Conservation (phyloP, 169 alveolate species). For the Babesia bigemina region DNA sequence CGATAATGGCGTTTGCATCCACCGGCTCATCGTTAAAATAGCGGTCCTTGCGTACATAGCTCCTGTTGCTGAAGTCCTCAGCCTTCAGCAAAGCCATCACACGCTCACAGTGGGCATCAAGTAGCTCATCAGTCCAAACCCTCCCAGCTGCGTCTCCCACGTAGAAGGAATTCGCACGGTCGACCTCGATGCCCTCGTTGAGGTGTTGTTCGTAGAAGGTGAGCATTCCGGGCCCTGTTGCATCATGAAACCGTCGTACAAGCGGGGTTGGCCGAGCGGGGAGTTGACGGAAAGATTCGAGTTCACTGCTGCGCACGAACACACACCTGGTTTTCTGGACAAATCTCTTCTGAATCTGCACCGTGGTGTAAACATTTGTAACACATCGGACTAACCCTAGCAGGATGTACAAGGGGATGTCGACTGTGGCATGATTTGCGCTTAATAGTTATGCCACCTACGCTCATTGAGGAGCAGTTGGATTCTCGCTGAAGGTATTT, state of each 20-base stretch:
- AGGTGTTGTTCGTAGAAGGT: constrained; percentile 67
- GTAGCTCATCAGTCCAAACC: constrained; percentile 43
- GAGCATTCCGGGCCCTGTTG: constrained; percentile 72
- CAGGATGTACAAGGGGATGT: constrained; percentile 53
- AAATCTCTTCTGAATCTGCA: constrained; percentile 2
- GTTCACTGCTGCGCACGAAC: background rate
- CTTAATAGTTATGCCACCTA: constrained; percentile 37
- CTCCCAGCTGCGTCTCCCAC: constrained; percentile 83
- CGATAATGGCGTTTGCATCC: constrained; percentile 61
- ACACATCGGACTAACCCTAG: constrained; percentile 27
- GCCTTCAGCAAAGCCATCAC: constrained; percentile 62
- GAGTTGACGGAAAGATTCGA: background rate
- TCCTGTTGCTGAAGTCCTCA: constrained; percentile 25
- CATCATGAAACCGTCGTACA: background rate
- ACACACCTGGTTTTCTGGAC: constrained; percentile 16
- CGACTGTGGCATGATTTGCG: constrained; percentile 25
- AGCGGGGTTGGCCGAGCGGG: no score
- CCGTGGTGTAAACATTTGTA: background rate
- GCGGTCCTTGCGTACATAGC: constrained; percentile 4
- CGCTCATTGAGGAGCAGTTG: constrained; percentile 57
- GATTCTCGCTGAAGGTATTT: constrained; percentile 15
- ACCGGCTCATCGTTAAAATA: background rate
- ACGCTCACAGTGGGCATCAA: constrained; percentile 49
- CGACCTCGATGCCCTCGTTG: constrained; percentile 45
- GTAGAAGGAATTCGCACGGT: constrained; percentile 57